These are phyloP conservation scores for Umbelopsis sp. DNA, from an alignment of 192 early-diverging fungal species.

Conservation along the genomic window DNA sequence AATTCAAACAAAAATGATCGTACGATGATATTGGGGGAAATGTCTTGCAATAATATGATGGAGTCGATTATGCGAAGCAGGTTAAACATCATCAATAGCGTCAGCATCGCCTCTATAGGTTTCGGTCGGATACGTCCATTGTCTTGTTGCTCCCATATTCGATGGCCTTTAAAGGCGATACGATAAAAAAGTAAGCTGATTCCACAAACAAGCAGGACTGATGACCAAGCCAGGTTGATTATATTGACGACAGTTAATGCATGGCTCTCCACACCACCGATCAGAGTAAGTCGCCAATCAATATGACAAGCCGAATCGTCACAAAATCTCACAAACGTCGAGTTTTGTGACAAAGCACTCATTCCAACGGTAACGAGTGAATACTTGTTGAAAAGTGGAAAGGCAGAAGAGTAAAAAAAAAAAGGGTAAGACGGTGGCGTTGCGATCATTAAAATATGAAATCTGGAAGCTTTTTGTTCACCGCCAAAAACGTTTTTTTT, in stretches of 20 bases:
- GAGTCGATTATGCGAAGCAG: conserved; percentile 29
- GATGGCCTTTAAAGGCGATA: conserved; percentile 25
- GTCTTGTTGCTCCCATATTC: conserved; percentile 23
- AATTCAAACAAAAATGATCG: conserved; percentile 33
- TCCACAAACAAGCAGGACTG: conserved; percentile 13
- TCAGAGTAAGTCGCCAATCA: conserved; percentile 37
- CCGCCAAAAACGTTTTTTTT: too few relatives aligned
- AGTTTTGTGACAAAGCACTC: background rate
- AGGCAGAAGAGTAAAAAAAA: background rate
- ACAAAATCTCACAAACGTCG: conserved; percentile 19
- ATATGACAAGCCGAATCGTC: conserved; percentile 25
- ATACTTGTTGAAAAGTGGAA: background rate
- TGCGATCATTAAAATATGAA: too few relatives aligned
- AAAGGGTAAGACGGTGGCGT: background rate
- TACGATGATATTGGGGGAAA: conserved; percentile 18
- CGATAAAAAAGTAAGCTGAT: conserved; percentile 27
- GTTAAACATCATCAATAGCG: conserved; percentile 32
- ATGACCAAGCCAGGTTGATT: conserved; percentile 26
- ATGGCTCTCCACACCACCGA: conserved; percentile 14
- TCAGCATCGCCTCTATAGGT: conserved; percentile 35
- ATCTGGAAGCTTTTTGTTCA: too few relatives aligned
- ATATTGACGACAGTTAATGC: conserved; percentile 27
- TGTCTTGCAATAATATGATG: conserved; percentile 25
- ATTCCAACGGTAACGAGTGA: background rate
- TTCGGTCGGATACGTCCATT: conserved; percentile 35